Evolutionary conservation across 2,329 filamentous ascomycete species (phyloP), one percentile per base, ranked within the genome.

Genomic region (Chrysosporium keratinophilum): DNA sequence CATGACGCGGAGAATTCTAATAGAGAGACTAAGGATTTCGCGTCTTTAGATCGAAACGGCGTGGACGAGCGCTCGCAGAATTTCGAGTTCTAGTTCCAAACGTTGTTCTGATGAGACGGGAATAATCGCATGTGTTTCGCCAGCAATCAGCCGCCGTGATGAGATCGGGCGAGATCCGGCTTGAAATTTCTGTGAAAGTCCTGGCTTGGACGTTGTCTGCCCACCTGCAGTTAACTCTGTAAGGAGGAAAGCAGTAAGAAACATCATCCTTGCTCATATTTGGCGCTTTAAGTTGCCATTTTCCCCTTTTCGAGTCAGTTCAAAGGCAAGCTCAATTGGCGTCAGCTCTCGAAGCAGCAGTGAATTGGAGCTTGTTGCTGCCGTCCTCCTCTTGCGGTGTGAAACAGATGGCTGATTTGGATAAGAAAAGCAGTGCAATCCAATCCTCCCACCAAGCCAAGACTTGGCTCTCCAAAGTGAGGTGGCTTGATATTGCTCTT

Each of bases 1-100:
- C 50, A 42, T 15, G 2, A 33, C 28, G 43, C 50, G 50, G 50
- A 52, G 50, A 52, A 52, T 52, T 52, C 39, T 46, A 46, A 40
- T 12, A 33, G 20, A 52, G n/a, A 46, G 20, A 12, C 35, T 41
- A 40, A 28, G 28, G 7, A 28, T 7, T 17, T 49, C 46, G 35
- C 34, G 34, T 31, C 15, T 49, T 40, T 17, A 31, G 2, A 49
- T 31, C 34, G 35, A 37, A 37, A 37, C n/a, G 35, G n/a, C 35
- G 10, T 37, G 35, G 11, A 37, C n/a, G 23, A 28, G 23, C 23
- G 7, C 23, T 28, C 23, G 7, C 23, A 28, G 23, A 28, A 4
- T 28, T 7, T 28, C 23, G 7, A 28, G n/a, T n/a, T n/a, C n/a
- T n/a, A n/a, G n/a, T n/a, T n/a, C n/a, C n/a, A n/a, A n/a, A n/a